Evolutionary conservation across 305 asterid genomes (phyloP).

Genomic region (Galium porrigens): DNA sequence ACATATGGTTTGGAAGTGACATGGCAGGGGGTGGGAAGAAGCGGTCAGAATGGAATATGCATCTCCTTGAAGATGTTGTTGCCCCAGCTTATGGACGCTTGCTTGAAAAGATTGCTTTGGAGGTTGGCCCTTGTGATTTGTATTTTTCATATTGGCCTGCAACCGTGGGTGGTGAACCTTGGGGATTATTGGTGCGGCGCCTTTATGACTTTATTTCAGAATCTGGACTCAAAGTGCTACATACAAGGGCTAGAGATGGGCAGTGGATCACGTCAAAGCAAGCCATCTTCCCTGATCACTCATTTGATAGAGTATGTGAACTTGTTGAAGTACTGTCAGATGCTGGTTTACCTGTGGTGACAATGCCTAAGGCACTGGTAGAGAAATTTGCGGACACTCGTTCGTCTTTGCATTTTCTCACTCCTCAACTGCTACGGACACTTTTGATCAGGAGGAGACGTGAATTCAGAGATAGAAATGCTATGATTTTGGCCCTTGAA

Average conservation of each 20-base stretch:
- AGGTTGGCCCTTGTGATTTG: slow-evolving; percentile 64
- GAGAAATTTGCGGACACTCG: slow-evolving; percentile 58
- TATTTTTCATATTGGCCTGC: slow-evolving; percentile 85
- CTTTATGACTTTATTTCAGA: slow-evolving; percentile 62
- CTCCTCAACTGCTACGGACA: slow-evolving; percentile 75
- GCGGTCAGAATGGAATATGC: slow-evolving; percentile 90
- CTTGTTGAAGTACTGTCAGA: slow-evolving; percentile 67
- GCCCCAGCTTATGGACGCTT: slow-evolving; percentile 93
- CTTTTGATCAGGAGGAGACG: slow-evolving; percentile 60
- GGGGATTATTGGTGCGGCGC: slow-evolving; percentile 69
- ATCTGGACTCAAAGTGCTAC: slow-evolving; percentile 53
- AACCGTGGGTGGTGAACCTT: slow-evolving; percentile 58
- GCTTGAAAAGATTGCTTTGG: slow-evolving; percentile 66
- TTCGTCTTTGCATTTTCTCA: slow-evolving; percentile 70
- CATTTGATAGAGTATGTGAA: slow-evolving; percentile 55
- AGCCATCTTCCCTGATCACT: slow-evolving; percentile 81
- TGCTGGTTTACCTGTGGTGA: slow-evolving; percentile 74
- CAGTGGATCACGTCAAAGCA: slow-evolving; percentile 94
- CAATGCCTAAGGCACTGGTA: slow-evolving; percentile 51
- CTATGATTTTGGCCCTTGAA: slow-evolving; percentile 74
- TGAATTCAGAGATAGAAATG: slow-evolving; percentile 58
- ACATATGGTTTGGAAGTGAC: slow-evolving; percentile 97
- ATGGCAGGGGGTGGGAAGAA: slow-evolving; percentile 97
- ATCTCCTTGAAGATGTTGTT: slow-evolving; percentile 78
- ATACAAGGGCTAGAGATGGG: slow-evolving; percentile 79